A percentile compares a stretch with the other conserved stretches of the same genome.
phyloP scores from a whole-genome alignment of 163 green algal genomes.

The Smithsoniella earleae region DNA sequence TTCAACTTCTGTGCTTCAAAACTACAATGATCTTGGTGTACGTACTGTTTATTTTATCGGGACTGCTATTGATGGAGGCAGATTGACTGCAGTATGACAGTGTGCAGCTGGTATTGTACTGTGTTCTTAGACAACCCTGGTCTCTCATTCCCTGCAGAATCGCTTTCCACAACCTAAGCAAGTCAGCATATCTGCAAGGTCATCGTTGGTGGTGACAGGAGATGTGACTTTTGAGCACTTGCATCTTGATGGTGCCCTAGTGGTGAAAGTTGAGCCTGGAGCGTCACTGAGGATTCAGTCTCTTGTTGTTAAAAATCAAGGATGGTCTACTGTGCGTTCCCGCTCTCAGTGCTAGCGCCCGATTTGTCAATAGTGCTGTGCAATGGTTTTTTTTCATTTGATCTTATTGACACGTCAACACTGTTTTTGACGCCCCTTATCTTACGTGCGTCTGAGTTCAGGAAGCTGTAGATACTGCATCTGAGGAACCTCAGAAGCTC shows the following conservation, averaged over 20 bases:
- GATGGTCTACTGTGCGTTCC: slow-evolving; percentile 11
- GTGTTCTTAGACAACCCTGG: neutral
- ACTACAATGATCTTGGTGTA: no score
- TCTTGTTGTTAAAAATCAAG: slow-evolving; percentile 1
- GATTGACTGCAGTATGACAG: no score
- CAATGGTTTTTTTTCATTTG: neutral
- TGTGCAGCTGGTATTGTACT: neutral
- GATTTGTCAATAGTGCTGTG: no score
- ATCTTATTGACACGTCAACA: neutral
- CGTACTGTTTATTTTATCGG: no score
- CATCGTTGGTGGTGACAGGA: neutral
- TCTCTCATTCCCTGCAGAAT: neutral
- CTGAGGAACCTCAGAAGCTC: neutral
- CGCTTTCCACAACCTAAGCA: slow-evolving; percentile 26
- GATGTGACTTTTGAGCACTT: slow-evolving; percentile 34
- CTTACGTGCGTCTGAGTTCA: neutral
- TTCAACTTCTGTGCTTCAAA: no score
- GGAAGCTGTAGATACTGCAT: neutral
- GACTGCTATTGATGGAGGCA: no score
- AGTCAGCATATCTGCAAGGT: neutral
- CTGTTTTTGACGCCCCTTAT: neutral
- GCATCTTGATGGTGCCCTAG: slow-evolving; percentile 61
- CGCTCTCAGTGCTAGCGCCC: no score
- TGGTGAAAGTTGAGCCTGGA: slow-evolving; percentile 42
- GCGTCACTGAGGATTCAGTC: neutral